Percentiles rank a stretch among this genome's conserved stretches.
These are phyloP conservation scores for Extremus antarcticus DNA, from an alignment of 495 filamentous ascomycete species.

Conservation along the genomic window DNA sequence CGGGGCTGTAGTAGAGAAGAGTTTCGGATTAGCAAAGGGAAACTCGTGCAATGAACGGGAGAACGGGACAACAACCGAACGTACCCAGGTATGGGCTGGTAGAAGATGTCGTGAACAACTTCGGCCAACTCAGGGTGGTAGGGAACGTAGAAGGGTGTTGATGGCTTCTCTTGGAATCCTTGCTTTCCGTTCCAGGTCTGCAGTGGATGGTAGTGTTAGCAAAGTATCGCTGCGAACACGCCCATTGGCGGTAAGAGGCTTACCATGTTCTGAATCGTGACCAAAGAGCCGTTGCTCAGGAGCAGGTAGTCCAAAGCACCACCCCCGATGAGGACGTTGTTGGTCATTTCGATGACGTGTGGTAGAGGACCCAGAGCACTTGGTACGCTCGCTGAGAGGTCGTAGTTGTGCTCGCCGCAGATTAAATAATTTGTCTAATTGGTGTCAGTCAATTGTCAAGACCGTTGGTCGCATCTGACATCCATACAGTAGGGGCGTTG, in stretches of 20 bases:
- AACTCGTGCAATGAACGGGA: not conserved
- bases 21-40: not conserved
- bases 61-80: not conserved
- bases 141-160: constrained; percentile 53
- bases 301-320: constrained; percentile 53
- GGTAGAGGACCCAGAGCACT: constrained; percentile 28
- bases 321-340: constrained; percentile 58
- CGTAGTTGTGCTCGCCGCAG: not conserved
- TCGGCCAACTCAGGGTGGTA: constrained; percentile 33
- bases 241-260: not conserved
- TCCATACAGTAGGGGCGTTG: constrained; percentile 37
- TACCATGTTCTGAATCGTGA: constrained; percentile 64
- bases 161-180: constrained; percentile 49
- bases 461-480: too few species aligned
- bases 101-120: not conserved
- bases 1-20: not conserved
- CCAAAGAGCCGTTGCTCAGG: constrained; percentile 53
- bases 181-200: constrained; percentile 57
- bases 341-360: constrained; percentile 47
- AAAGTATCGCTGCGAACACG: not conserved
- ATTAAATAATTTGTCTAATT: not conserved
- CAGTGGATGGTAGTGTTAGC: not conserved
- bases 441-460: too few species aligned
- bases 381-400: constrained; percentile 30
- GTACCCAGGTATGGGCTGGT: not conserved